Percentiles rank a stretch among this genome's conserved stretches.
Conservation (phyloP, 768 basidiomycete genomes). For the Candolleomyces aberdarensis region DNA sequence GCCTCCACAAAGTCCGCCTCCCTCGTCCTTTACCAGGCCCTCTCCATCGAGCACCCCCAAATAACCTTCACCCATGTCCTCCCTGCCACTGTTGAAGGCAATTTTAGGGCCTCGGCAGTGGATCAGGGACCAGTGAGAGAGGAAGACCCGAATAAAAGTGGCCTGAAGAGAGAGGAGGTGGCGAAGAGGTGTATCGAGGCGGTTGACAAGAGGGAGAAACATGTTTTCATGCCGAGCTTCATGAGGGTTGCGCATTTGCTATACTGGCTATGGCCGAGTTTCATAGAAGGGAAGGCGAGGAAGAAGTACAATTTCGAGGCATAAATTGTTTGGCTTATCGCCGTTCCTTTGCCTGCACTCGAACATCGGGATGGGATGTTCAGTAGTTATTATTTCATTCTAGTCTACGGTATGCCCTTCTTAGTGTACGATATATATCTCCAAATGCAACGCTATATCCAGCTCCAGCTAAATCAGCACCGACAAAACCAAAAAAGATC, state of each 20-base stretch:
- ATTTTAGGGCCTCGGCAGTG: slow-evolving; percentile 78
- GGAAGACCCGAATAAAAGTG: slow-evolving; percentile 51
- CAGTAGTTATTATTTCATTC: no score
- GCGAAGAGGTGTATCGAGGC: slow-evolving; percentile 58
- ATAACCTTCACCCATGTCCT: slow-evolving; percentile 62
- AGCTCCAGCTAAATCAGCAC: no score
- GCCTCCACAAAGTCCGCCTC: slow-evolving; percentile 81
- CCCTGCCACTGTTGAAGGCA: slow-evolving; percentile 71
- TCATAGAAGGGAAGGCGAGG: slow-evolving; percentile 55
- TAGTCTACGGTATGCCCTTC: no score
- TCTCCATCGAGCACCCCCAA: slow-evolving; percentile 75
- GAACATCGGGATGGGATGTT: no score
- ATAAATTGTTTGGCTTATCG: background rate
- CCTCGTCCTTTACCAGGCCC: slow-evolving; percentile 70
- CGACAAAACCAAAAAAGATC: background rate
- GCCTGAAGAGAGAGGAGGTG: slow-evolving; percentile 58
- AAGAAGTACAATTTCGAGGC: slow-evolving; percentile 60
- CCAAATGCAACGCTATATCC: no score
- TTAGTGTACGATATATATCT: background rate
- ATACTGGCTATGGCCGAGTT: slow-evolving; percentile 62
- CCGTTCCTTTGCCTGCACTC: no score
- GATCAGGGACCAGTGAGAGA: slow-evolving; percentile 50
- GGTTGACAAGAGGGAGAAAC: slow-evolving; percentile 54
- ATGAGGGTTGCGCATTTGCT: slow-evolving; percentile 49
- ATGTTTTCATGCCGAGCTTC: slow-evolving; percentile 53